Percentiles rank a stretch among this genome's conserved stretches.
Evolutionary conservation across 75 land plant species (phyloP).

Genomic region (Selaginella moellendorffii): DNA sequence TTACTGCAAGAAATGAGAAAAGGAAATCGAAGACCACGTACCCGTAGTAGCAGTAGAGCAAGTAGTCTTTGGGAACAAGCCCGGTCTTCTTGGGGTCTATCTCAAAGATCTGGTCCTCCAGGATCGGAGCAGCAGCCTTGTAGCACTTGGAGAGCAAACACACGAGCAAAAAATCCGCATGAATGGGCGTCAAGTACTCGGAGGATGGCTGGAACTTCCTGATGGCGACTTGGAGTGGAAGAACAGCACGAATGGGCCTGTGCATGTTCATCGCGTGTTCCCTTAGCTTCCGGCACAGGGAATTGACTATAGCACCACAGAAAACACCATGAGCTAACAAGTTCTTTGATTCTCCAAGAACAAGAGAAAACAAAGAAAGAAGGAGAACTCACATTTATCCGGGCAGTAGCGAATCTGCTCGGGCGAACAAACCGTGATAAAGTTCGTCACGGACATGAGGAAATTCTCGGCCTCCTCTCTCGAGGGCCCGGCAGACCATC

Average conservation of each 20-base stretch:
- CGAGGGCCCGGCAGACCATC: neutral
- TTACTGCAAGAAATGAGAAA: neutral
- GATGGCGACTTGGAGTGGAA: conserved; percentile 67
- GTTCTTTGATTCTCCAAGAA: too few relatives aligned
- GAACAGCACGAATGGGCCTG: conserved; percentile 54
- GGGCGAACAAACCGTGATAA: conserved; percentile 41
- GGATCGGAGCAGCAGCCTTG: conserved; percentile 44
- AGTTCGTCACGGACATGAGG: conserved; percentile 26
- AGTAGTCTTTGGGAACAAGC: conserved; percentile 53
- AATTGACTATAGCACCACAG: conserved; percentile 37
- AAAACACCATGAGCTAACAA: too few relatives aligned
- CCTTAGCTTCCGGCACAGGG: conserved; percentile 64
- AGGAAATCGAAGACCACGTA: too few relatives aligned
- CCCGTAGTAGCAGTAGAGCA: conserved; percentile 94
- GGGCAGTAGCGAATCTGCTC: conserved; percentile 72
- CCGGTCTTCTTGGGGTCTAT: conserved; percentile 49
- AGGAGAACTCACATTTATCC: conserved; percentile 66
- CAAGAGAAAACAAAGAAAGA: conserved; percentile 8
- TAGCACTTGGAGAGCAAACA: conserved; percentile 78
- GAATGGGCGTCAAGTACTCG: conserved; percentile 74
- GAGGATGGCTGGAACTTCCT: conserved; percentile 60
- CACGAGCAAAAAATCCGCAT: conserved; percentile 73
- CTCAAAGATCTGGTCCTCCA: conserved; percentile 75
- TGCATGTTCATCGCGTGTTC: conserved; percentile 60
- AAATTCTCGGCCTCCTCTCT: conserved; percentile 46